Evolutionary conservation across 2,329 filamentous ascomycete species (phyloP).

Genomic region (Pseudogymnoascus destructans): DNA sequence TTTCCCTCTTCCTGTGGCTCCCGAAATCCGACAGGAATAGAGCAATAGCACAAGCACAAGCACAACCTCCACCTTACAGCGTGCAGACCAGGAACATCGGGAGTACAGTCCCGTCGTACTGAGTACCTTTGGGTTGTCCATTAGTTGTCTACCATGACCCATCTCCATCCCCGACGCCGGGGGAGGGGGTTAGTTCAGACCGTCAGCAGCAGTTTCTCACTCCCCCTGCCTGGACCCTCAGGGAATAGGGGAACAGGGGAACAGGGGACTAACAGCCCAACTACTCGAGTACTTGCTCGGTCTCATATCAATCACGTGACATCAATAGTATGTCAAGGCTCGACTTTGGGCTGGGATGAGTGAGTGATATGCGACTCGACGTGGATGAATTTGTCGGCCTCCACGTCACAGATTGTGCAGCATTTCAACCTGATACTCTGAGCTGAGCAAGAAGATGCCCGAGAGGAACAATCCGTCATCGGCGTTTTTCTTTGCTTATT

Average conservation of each 20-base stretch:
- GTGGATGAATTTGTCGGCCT: constrained; percentile 2
- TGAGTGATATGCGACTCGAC: background rate
- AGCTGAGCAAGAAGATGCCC: background rate
- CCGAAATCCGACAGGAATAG: background rate
- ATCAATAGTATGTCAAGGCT: background rate
- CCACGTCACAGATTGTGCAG: background rate
- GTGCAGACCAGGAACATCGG: background rate
- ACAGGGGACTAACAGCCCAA: background rate
- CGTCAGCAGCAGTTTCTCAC: background rate
- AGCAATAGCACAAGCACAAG: background rate
- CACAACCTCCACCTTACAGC: background rate
- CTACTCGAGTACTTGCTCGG: background rate
- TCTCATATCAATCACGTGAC: background rate
- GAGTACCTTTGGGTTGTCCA: background rate
- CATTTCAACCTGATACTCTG: background rate
- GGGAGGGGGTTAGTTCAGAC: background rate
- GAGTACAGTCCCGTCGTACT: background rate
- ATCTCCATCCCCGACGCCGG: background rate
- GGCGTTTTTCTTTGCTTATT: background rate
- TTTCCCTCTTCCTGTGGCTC: background rate
- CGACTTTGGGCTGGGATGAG: background rate
- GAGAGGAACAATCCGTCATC: background rate
- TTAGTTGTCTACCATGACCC: background rate
- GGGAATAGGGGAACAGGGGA: too few relatives aligned
- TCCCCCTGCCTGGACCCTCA: background rate